phyloP scores from a whole-genome alignment of 768 basidiomycete genomes.

The Rhodotorula sphaerocarpa region DNA sequence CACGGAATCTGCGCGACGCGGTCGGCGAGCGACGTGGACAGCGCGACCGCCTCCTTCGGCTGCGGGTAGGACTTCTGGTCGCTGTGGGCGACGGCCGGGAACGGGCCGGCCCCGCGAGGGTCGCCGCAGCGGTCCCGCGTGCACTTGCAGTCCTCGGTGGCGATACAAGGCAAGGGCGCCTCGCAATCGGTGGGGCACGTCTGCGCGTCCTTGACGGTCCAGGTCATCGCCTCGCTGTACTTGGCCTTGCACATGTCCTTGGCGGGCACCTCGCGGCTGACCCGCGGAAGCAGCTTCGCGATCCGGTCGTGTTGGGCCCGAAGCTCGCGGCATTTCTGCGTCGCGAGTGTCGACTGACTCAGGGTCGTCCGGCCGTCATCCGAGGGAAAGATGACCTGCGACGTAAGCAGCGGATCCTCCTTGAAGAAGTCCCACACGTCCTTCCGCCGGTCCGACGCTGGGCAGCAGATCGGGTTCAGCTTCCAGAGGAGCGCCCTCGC shows the following conservation, averaged over 20 bases:
- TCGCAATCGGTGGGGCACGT: conserved; percentile 35
- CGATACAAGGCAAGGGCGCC: conserved; percentile 36
- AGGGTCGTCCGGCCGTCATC: conserved; percentile 35
- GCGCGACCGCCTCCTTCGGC: neutral
- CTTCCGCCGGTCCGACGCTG: conserved; percentile 12
- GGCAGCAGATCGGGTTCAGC: conserved; percentile 38
- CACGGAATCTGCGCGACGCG: conserved; percentile 30
- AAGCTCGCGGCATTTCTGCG: conserved; percentile 30
- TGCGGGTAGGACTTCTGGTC: conserved; percentile 11
- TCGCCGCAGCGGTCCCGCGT: conserved; percentile 37
- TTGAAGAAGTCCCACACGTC: conserved; percentile 34
- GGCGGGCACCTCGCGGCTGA: conserved; percentile 1
- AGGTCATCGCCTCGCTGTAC: conserved; percentile 29
- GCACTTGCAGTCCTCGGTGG: conserved; percentile 37
- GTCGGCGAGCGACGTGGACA: conserved; percentile 16
- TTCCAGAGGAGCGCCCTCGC: conserved; percentile 35
- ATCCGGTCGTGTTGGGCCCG: conserved; percentile 34
- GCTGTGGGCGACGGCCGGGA: conserved; percentile 23
- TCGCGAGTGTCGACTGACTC: conserved; percentile 34
- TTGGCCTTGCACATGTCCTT: conserved; percentile 12
- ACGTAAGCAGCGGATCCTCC: conserved; percentile 38
- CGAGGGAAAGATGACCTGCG: conserved; percentile 37
- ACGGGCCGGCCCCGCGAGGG: conserved; percentile 8
- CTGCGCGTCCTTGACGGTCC: conserved; percentile 28
- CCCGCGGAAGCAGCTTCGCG: conserved; percentile 18